A percentile compares a stretch with the other conserved stretches of the same genome.
phyloP scores from a whole-genome alignment of 148 eudicot species.

The Chenopodium quinoa region DNA sequence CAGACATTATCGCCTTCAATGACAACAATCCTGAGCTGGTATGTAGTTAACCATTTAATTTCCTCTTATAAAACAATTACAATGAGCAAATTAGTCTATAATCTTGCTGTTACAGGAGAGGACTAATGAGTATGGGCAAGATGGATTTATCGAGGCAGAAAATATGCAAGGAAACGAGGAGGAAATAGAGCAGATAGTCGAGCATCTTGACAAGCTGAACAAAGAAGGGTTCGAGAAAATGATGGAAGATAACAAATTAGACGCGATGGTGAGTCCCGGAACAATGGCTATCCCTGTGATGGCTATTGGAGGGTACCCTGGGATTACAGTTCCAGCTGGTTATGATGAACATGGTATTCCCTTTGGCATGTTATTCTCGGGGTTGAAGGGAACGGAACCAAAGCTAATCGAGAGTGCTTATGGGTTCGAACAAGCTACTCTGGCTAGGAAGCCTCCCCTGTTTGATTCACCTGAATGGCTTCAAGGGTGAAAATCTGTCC shows the following conservation, averaged over 20 bases:
- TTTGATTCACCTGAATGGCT: slow-evolving; percentile 35
- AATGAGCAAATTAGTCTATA: neutral
- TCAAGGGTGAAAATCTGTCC: neutral
- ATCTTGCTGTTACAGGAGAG: slow-evolving; percentile 33
- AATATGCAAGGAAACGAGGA: slow-evolving; percentile 40
- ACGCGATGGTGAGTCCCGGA: slow-evolving; percentile 48
- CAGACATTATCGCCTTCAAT: slow-evolving; percentile 66
- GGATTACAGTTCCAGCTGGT: slow-evolving; percentile 47
- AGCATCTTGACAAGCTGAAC: slow-evolving; percentile 27
- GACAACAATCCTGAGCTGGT: slow-evolving; percentile 45
- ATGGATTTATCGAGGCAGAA: slow-evolving; percentile 39
- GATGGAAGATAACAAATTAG: slow-evolving; percentile 39
- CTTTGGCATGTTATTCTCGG: slow-evolving; percentile 45
- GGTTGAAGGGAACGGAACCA: slow-evolving; percentile 43
- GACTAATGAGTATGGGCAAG: slow-evolving; percentile 40
- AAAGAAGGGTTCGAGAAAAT: slow-evolving; percentile 41
- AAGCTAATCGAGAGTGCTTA: slow-evolving; percentile 45
- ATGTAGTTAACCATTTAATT: slow-evolving; percentile 3
- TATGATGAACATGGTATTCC: slow-evolving; percentile 44
- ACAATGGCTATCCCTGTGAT: slow-evolving; percentile 35
- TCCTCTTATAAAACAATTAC: neutral
- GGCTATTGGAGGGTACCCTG: slow-evolving; percentile 52
- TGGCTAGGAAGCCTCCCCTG: slow-evolving; percentile 39
- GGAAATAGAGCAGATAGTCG: slow-evolving; percentile 27
- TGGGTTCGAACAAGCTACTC: slow-evolving; percentile 50